A percentile compares a stretch with the other conserved stretches of the same genome.
These are phyloP conservation scores for Aspergillus biplanus DNA, from an alignment of 495 filamentous ascomycete species.

Conservation along the genomic window DNA sequence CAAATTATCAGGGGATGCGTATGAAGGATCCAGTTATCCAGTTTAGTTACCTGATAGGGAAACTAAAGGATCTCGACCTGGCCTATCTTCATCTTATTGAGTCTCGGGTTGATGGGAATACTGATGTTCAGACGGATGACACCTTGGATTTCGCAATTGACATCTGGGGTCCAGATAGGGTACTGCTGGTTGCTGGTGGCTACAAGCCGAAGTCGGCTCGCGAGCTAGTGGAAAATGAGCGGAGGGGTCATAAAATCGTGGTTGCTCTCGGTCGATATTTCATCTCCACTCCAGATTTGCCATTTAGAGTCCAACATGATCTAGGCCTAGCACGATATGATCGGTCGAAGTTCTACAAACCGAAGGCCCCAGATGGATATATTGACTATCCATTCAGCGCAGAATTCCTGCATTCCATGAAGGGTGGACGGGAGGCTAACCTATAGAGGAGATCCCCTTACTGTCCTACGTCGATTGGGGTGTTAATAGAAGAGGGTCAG, in stretches of 20 bases:
- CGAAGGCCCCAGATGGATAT: neutral
- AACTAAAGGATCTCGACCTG: neutral
- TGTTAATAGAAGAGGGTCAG: no score
- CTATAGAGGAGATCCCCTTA: neutral
- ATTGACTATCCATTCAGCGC: conserved; percentile 4
- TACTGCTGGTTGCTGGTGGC: neutral
- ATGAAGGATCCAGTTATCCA: conserved; percentile 1
- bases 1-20: neutral
- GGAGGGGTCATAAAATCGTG: neutral
- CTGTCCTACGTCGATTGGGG: no score
- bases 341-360: neutral
- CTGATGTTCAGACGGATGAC: neutral
- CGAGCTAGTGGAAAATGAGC: neutral
- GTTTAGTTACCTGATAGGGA: neutral
- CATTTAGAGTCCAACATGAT: neutral
- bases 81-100: conserved; percentile 4
- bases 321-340: neutral
- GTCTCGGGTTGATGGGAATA: conserved; percentile 1
- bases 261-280: conserved; percentile 4
- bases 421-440: neutral
- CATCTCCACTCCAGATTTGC: conserved; percentile 3
- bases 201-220: neutral
- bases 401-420: neutral
- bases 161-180: neutral
- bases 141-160: conserved; percentile 5